Conservation (phyloP, 352 stramenopile species). For the Phytophthora sojae region DNA sequence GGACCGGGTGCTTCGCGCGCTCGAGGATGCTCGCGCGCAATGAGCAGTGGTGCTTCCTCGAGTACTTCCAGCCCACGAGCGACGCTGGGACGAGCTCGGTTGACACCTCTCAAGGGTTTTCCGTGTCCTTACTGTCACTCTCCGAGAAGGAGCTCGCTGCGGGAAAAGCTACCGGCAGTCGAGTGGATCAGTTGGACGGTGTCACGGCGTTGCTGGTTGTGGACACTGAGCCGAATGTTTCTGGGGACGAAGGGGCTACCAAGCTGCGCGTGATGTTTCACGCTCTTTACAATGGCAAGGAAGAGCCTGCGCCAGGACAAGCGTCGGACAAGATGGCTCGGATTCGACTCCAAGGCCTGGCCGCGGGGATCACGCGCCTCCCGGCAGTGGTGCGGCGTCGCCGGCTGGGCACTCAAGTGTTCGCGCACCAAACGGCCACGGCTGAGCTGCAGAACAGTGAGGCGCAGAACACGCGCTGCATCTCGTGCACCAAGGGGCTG, state of each 20-base stretch:
- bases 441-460: conserved; percentile 7
- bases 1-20: conserved; percentile 50
- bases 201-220: conserved; percentile 46
- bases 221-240: conserved; percentile 35
- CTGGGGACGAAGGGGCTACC: conserved; percentile 14
- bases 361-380: conserved; percentile 35
- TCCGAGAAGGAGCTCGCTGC: conserved; percentile 35
- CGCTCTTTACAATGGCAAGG: conserved; percentile 16
- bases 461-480: conserved; percentile 46
- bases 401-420: conserved; percentile 45
- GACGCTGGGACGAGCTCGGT: conserved; percentile 6
- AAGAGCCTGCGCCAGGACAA: not conserved
- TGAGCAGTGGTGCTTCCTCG: conserved; percentile 62
- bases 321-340: conserved; percentile 37
- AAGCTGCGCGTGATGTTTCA: conserved; percentile 50
- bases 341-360: conserved; percentile 35
- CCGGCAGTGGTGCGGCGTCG: conserved; percentile 43
- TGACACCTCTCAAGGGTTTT: conserved; percentile 37
- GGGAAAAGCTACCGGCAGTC: conserved; percentile 39
- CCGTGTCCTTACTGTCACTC: conserved; percentile 39
- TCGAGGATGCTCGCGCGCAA: conserved; percentile 46
- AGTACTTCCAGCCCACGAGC: conserved; percentile 43
- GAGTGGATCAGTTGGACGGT: conserved; percentile 51
- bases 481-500: conserved; percentile 56
- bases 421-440: conserved; percentile 22